Conservation (phyloP, 352 stramenopile genomes). For the Globisporangium perplexum region DNA sequence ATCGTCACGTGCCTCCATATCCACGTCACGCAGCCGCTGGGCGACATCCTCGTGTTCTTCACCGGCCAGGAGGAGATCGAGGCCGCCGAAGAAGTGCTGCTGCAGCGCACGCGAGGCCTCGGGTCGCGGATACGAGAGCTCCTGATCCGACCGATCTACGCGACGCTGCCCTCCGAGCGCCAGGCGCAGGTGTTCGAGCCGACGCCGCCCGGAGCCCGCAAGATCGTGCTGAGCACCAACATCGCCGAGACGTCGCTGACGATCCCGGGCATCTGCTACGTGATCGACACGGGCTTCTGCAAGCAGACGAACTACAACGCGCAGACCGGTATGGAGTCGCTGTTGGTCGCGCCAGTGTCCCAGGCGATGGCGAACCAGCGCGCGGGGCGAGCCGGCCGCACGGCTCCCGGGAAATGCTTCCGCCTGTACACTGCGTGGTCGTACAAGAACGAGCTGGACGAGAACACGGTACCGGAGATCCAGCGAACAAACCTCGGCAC, state of each 20-base stretch:
- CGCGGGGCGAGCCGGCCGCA: constrained; percentile 93
- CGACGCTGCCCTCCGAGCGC: constrained; percentile 96
- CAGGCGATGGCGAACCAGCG: constrained; percentile 97
- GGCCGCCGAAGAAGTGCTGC: constrained; percentile 93
- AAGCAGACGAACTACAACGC: constrained; percentile 99
- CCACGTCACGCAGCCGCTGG: constrained; percentile 96
- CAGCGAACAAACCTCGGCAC: constrained; percentile 96
- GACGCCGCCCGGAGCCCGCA: constrained; percentile 93
- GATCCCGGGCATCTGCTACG: constrained; percentile 99
- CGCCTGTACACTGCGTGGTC: constrained; percentile 98
- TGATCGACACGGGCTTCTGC: constrained; percentile 99
- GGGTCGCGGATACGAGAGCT: constrained; percentile 97
- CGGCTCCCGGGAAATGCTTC: constrained; percentile 98
- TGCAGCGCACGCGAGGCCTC: constrained; percentile 90
- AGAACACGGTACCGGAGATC: constrained; percentile 98
- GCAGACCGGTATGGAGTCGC: constrained; percentile 97
- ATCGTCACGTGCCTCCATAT: constrained; percentile 98
- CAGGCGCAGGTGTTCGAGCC: constrained; percentile 99
- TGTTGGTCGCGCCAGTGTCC: constrained; percentile 97
- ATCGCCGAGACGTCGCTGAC: constrained; percentile 99
- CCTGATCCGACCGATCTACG: constrained; percentile 98
- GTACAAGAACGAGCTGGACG: constrained; percentile 98
- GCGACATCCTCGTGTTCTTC: constrained; percentile 99
- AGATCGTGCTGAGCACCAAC: constrained; percentile 99
- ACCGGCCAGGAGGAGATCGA: constrained; percentile 99